phyloP scores from a whole-genome alignment of 352 stramenopile species.

The Poterioochromonas sp. region DNA sequence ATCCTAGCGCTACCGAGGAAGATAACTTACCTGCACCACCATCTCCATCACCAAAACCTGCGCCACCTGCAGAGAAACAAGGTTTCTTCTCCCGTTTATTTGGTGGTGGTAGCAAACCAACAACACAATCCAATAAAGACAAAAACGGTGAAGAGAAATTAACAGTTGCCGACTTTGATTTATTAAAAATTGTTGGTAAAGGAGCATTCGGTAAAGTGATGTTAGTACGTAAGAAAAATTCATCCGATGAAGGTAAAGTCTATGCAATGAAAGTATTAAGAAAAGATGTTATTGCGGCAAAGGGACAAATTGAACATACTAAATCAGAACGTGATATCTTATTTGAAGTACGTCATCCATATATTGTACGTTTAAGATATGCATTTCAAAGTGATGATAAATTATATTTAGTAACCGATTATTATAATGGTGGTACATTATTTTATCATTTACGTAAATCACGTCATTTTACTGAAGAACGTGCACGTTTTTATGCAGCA shows the following conservation, averaged over 20 bases:
- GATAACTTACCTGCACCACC: neutral
- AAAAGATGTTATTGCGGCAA: conserved; percentile 75
- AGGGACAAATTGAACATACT: conserved; percentile 82
- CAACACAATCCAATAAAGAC: neutral
- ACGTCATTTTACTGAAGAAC: conserved; percentile 72
- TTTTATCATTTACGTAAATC: conserved; percentile 82
- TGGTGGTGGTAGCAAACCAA: neutral
- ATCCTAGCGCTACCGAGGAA: neutral
- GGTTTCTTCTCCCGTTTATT: neutral
- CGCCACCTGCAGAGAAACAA: neutral
- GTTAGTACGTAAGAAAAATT: conserved; percentile 78
- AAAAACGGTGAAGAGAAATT: conserved; percentile 26
- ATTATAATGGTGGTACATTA: conserved; percentile 77
- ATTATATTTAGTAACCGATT: conserved; percentile 81
- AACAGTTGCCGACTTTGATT: conserved; percentile 77
- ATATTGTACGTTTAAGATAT: conserved; percentile 79
- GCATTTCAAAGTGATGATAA: conserved; percentile 85
- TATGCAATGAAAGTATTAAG: conserved; percentile 87
- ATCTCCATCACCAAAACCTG: neutral
- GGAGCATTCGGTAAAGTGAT: conserved; percentile 91
- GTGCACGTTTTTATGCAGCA: conserved; percentile 72
- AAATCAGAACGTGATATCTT: conserved; percentile 78
- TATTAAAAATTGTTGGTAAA: conserved; percentile 89
- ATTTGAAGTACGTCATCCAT: conserved; percentile 77
- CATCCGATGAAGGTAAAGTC: conserved; percentile 59